Conservation (phyloP, 2,329 filamentous ascomycete species). For the Metarhizium brunneum region DNA sequence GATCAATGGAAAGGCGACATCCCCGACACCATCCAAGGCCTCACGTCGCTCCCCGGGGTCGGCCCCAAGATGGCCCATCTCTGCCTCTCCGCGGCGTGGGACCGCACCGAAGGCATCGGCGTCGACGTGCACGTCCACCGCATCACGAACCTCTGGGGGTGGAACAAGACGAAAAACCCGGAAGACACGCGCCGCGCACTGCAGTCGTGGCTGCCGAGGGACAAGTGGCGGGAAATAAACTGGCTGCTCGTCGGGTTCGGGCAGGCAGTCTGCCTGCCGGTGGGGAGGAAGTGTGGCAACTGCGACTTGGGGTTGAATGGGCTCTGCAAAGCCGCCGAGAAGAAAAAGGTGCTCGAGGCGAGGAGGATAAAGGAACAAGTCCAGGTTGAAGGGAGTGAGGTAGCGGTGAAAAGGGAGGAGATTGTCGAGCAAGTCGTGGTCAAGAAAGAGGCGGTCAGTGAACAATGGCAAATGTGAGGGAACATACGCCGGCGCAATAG, state of each 20-base stretch:
- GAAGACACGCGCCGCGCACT: slow-evolving; percentile 72
- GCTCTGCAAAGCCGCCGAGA: slow-evolving; percentile 65
- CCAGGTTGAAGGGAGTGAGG: slow-evolving; percentile 16
- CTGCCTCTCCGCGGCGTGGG: slow-evolving; percentile 66
- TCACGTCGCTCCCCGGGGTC: slow-evolving; percentile 74
- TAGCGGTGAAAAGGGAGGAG: slow-evolving; percentile 15
- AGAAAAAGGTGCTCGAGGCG: slow-evolving; percentile 50
- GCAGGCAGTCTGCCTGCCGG: slow-evolving; percentile 75
- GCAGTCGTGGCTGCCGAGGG: slow-evolving; percentile 72
- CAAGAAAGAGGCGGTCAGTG: slow-evolving; percentile 21
- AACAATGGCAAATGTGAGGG: not conserved
- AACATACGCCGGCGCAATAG: not conserved
- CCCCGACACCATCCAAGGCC: slow-evolving; percentile 64
- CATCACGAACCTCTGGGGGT: slow-evolving; percentile 90
- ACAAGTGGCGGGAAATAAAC: slow-evolving; percentile 90
- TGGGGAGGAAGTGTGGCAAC: slow-evolving; percentile 72
- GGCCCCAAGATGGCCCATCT: slow-evolving; percentile 94
- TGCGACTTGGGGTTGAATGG: slow-evolving; percentile 71
- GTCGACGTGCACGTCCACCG: slow-evolving; percentile 94
- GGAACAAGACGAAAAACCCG: slow-evolving; percentile 72
- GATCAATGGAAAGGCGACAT: slow-evolving; percentile 69
- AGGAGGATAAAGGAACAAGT: slow-evolving; percentile 32
- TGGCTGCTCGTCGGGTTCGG: slow-evolving; percentile 79
- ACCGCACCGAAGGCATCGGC: slow-evolving; percentile 64
- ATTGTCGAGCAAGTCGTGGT: slow-evolving; percentile 12